Percentiles rank a stretch among this genome's conserved stretches.
These are phyloP conservation scores for Magnusiomyces sp. DNA, from an alignment of 1,139 yeast species.

Conservation along the genomic window DNA sequence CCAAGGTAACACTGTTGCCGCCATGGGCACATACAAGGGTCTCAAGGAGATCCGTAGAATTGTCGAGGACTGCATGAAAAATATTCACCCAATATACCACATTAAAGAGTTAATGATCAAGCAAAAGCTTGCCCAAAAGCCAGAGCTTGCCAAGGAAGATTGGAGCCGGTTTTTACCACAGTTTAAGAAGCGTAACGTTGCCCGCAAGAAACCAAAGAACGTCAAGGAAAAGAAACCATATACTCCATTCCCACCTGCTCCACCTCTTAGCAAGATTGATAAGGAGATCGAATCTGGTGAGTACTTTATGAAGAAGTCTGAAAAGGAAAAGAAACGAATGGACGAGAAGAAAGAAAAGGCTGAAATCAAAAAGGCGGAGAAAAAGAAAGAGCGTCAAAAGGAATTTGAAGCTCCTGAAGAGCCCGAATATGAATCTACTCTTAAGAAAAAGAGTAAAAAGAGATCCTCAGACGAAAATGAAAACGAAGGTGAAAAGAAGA, in stretches of 20 bases:
- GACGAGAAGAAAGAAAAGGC: constrained; percentile 77
- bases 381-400: constrained; percentile 63
- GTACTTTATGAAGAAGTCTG: constrained; percentile 81
- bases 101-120: constrained; percentile 96
- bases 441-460: constrained; percentile 1
- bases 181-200: constrained; percentile 93
- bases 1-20: constrained; percentile 95
- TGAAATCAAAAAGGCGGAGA: constrained; percentile 55
- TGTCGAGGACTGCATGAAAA: constrained; percentile 95
- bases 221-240: constrained; percentile 71
- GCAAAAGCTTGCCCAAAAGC: constrained; percentile 87
- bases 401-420: constrained; percentile 85
- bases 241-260: constrained; percentile 99
- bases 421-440: constrained; percentile 34
- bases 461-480: neutral
- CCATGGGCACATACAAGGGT: constrained; percentile 95
- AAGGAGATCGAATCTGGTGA: constrained; percentile 98
- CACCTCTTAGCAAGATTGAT: constrained; percentile 94
- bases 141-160: constrained; percentile 90
- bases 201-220: constrained; percentile 79
- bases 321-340: constrained; percentile 62
- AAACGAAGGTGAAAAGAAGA: neutral
- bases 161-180: constrained; percentile 97
- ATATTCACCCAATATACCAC: constrained; percentile 92
- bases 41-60: constrained; percentile 86